These are phyloP conservation scores for Canna indica DNA, from an alignment of 176 grass and related monocot species.

Conservation along the genomic window DNA sequence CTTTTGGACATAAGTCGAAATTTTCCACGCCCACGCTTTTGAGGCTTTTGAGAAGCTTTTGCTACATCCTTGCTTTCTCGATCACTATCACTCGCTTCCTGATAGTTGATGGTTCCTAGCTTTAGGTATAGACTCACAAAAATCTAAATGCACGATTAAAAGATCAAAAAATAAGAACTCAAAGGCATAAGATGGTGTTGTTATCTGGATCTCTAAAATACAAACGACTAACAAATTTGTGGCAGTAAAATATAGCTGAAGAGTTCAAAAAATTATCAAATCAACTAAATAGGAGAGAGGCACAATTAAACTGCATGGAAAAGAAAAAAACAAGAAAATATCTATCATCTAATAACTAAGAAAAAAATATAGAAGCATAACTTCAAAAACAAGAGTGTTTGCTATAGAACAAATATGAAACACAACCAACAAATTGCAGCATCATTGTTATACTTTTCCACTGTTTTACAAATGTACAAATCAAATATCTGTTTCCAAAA, in stretches of 20 bases:
- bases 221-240: neutral
- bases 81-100: conserved; percentile 92
- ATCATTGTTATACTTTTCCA: neutral
- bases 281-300: neutral
- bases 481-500: neutral
- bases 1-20: conserved; percentile 50
- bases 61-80: conserved; percentile 63
- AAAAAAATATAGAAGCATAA: neutral
- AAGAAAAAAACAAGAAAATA: neutral
- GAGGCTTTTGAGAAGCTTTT: conserved; percentile 53
- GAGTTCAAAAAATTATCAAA: neutral
- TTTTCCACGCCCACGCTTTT: conserved; percentile 69
- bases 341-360: neutral
- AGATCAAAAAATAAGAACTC: neutral
- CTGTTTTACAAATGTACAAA: neutral
- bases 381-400: neutral
- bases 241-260: neutral
- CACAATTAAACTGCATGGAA: neutral
- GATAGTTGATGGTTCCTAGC: conserved; percentile 16
- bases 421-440: no score
- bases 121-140: conserved; percentile 2
- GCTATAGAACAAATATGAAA: neutral
- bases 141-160: neutral
- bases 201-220: neutral
- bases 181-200: neutral